Evolutionary conservation across 331 rosid species (phyloP).

Genomic region (Acacia concinna): DNA sequence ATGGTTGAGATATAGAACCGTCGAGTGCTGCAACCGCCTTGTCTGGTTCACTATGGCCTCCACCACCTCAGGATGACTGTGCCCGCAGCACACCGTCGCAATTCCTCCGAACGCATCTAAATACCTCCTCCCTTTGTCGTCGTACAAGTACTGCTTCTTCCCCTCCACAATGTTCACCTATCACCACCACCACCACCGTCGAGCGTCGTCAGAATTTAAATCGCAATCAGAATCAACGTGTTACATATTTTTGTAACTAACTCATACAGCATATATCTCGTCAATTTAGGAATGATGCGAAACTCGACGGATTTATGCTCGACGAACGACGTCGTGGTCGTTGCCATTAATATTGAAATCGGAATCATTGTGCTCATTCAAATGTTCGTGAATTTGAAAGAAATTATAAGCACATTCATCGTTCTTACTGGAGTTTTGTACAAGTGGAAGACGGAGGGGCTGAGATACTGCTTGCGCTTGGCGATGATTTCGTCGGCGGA

Average conservation of each 20-base stretch:
- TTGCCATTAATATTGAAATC: background rate
- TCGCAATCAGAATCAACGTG: background rate
- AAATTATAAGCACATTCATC: background rate
- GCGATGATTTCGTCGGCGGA: constrained; percentile 62
- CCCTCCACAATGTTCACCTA: constrained; percentile 89
- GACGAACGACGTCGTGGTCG: background rate
- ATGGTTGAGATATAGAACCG: constrained; percentile 78
- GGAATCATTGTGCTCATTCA: background rate
- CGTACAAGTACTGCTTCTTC: constrained; percentile 81
- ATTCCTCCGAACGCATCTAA: constrained; percentile 92
- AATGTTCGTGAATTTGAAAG: background rate
- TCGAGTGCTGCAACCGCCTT: constrained; percentile 79
- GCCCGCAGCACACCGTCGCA: constrained; percentile 96
- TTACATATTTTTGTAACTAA: background rate
- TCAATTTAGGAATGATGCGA: background rate
- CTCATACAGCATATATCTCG: no score
- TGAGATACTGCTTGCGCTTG: constrained; percentile 74
- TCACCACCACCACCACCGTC: background rate
- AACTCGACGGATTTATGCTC: no score
- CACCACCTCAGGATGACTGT: constrained; percentile 94
- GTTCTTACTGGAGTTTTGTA: constrained; percentile 69
- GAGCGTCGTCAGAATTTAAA: background rate
- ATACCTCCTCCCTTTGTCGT: constrained; percentile 82
- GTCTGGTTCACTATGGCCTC: constrained; percentile 75
- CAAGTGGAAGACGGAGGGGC: constrained; percentile 70